Evolutionary conservation across 164 flowering plant species (phyloP), one percentile per base, ranked within the genome.

Genomic region (Liquidambar formosana): DNA sequence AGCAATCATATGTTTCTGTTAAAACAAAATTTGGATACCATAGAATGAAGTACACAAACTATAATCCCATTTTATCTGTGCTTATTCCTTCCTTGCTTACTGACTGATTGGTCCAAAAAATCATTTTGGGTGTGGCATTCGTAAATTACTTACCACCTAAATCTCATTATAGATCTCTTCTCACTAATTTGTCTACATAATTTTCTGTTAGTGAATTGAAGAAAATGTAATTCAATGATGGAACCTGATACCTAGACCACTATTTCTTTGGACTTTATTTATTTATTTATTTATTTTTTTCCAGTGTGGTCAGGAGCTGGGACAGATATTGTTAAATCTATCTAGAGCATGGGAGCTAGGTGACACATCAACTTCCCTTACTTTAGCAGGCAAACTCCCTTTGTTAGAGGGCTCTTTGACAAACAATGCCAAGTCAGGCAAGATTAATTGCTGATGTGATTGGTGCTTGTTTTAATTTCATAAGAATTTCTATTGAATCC

Each of bases 281-380:
- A n/a, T n/a, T n/a, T n/a, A 52, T 21, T 58, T 58, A 46, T 46
- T 68, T 71, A 12, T 5, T 13, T 67, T 51, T 56, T 77, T 81
- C 65, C 84, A 95, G 99, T 95, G 97, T 78, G 99, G 99, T 44
- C 84, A 79, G 79, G 97, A 92, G 74, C 77, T 92, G 67, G 99
- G 97, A 65, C 83, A 89, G 75, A 73, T 75, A 66, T 77, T 95
- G 72, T 69, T 95, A 68, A 89, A 92, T 68, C 83, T 95, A 61
- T 78, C 94, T 59, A 85, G 85, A 77, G 91, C 99, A 66, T 95
- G 99, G 99, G 99, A 95, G 74, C 52, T 14, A 48, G 97, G 89
- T 64, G 99, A 95, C 47, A 78, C 97, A 48, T 86, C 92, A 48
- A 84, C 92, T 74, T 89, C 99, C 38, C 52, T 62, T 62, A 62